Base-by-base conservation (phyloP, 805 yeast genomes). In the Myxozyma neotropica region DNA sequence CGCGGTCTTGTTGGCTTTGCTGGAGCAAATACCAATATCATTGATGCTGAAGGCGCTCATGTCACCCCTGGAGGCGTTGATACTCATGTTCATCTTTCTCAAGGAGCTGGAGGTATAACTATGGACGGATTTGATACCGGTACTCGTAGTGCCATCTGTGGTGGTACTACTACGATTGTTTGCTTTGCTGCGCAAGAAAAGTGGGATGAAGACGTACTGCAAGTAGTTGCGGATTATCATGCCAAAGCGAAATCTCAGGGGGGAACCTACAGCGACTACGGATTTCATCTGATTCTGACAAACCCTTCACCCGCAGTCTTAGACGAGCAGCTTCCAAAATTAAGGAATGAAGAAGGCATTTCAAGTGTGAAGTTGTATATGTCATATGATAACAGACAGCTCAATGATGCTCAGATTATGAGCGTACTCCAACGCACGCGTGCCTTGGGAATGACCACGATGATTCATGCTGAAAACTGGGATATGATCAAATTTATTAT, bases 41-140 rank as follows among this genome's bases (percentile, higher is more conserved):
- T 79, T 24, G 82, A 80, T 68, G 81, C 82, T 3, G 72, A 78
- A 57, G 81, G 82, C 8, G 83, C 75, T 0, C 74, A 67, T 57
- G 74, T 80, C 29, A 80, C 81, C 1, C 83, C 83, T 1, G 83
- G 83, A 47, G 83, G 82, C 4, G 75, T 80, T 39, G 83, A 80
- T 64, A 73, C 80, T 0, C 83, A 80, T 65, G 81, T 79, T 26
- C 83, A 80, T 55, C 63, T 80, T 19, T 76, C 78, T 42, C 81
- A 80, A 64, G 65, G 65, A 12, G 76, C 75, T 4, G 70, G 74
- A 39, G 72, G 74, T 15, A 73, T 78, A 3, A 73, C 77, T 1
- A 80, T 80, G 42, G 83, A 80, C 61, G 75, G 74, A 19, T 78
- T 79, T 61, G 78, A 74, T 49, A 67, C 76, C 3, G 83, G 81